Conservation (phyloP, 305 asterid species). For the Coffea humblotiana region DNA sequence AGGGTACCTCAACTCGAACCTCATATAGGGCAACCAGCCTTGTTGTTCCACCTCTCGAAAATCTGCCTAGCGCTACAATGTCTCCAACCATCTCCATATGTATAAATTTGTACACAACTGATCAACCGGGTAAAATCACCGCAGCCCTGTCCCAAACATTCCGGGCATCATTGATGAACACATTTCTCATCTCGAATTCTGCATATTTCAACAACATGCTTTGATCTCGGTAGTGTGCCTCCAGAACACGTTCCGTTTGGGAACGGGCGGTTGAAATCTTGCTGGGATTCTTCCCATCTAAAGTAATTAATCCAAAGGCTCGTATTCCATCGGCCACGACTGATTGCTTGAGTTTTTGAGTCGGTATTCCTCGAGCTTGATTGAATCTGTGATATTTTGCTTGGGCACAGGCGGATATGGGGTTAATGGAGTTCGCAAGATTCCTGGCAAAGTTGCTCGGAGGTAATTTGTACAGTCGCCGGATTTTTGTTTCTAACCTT, state of each 20-base stretch:
- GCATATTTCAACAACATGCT: conserved; percentile 86
- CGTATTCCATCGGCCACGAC: conserved; percentile 60
- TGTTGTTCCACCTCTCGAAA: conserved; percentile 54
- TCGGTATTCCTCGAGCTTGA: conserved; percentile 67
- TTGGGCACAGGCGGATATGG: conserved; percentile 33
- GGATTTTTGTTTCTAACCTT: no score
- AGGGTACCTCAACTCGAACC: conserved; percentile 71
- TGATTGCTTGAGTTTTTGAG: conserved; percentile 73
- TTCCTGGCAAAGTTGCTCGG: no score
- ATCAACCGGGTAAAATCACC: no score
- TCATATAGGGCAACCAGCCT: conserved; percentile 66
- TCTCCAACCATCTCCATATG: conserved; percentile 32
- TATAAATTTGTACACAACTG: no score
- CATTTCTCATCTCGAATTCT: conserved; percentile 53
- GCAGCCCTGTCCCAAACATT: background rate
- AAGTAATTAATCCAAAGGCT: conserved; percentile 86
- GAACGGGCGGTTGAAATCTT: conserved; percentile 53
- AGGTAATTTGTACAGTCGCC: no score
- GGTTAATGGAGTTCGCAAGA: no score
- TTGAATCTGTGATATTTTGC: conserved; percentile 65
- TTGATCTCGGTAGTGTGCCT: conserved; percentile 54
- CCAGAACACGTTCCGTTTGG: conserved; percentile 75
- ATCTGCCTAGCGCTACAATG: conserved; percentile 33
- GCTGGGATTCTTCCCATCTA: conserved; percentile 86
- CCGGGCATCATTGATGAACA: conserved; percentile 31